Percentiles rank a stretch among this genome's conserved stretches.
phyloP scores from a whole-genome alignment of 805 yeast genomes.

The Candida endomychidarum region DNA sequence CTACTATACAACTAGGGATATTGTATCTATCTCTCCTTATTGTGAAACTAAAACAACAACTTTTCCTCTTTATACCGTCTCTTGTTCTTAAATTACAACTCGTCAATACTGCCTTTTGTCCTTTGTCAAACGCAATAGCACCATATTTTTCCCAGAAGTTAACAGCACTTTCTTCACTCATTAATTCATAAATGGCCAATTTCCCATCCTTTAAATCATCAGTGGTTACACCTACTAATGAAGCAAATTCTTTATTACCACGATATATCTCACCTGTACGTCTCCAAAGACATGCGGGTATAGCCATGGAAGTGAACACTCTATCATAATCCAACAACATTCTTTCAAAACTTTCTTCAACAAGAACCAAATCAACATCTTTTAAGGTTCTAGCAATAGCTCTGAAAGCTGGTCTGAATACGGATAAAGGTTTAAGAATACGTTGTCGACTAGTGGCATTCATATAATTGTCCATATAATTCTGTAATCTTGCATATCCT shows the following conservation, averaged over 20 bases:
- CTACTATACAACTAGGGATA: constrained; percentile 94
- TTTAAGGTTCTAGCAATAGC: constrained; percentile 88
- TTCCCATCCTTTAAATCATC: constrained; percentile 92
- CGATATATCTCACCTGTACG: constrained; percentile 95
- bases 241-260: constrained; percentile 95
- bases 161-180: constrained; percentile 95
- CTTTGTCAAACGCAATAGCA: constrained; percentile 92
- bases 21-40: constrained; percentile 89
- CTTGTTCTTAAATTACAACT: constrained; percentile 83
- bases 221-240: constrained; percentile 82
- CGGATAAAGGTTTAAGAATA: constrained; percentile 78
- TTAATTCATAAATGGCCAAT: constrained; percentile 85
- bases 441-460: constrained; percentile 78
- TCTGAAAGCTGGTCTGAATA: constrained; percentile 88
- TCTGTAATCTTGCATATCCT: constrained; percentile 87
- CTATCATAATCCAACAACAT: constrained; percentile 92
- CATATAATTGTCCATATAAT: constrained; percentile 93
- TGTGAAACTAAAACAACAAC: constrained; percentile 93
- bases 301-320: constrained; percentile 95
- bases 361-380: constrained; percentile 87
- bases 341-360: constrained; percentile 91
- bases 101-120: constrained; percentile 91
- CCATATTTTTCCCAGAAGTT: constrained; percentile 98
- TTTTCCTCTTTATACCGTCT: constrained; percentile 75
- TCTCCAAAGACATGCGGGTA: constrained; percentile 96